These are phyloP conservation scores for Ganoderma sinense DNA, from an alignment of 1,284 basidiomycete genomes.

Conservation along the genomic window DNA sequence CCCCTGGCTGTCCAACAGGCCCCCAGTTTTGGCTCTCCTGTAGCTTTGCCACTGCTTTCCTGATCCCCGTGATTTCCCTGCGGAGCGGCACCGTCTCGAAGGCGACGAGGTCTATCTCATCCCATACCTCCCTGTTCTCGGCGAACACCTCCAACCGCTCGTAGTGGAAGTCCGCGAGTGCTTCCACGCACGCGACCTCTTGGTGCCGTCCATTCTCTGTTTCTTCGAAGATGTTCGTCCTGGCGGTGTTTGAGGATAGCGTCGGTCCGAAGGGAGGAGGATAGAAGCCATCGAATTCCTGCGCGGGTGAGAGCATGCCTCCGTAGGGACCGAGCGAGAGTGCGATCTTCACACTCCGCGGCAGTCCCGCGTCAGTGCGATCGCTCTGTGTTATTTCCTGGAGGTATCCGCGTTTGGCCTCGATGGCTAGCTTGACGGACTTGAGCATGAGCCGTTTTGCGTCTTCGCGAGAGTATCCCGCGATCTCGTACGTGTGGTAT, in stretches of 20 bases:
- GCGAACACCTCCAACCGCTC: conserved; percentile 66
- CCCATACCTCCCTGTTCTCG: conserved; percentile 58
- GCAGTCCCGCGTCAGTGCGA: neutral
- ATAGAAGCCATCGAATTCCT: conserved; percentile 80
- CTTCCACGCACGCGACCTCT: conserved; percentile 52
- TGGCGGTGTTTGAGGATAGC: conserved; percentile 40
- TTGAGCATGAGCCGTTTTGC: conserved; percentile 60
- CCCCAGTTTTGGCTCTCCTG: conserved; percentile 34
- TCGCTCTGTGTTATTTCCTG: conserved; percentile 26
- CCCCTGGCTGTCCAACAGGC: neutral
- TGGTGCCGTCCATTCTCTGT: conserved; percentile 34
- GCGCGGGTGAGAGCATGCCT: conserved; percentile 68
- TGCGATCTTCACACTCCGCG: conserved; percentile 52
- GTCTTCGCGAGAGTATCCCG: conserved; percentile 55
- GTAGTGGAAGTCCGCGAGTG: conserved; percentile 74
- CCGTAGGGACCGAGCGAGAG: conserved; percentile 82
- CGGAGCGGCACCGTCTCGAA: conserved; percentile 84
- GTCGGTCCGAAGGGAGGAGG: conserved; percentile 78
- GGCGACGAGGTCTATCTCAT: conserved; percentile 66
- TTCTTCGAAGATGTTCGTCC: conserved; percentile 53
- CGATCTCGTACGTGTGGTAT: conserved; percentile 57
- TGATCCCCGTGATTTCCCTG: conserved; percentile 72
- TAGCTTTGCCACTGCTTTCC: conserved; percentile 59
- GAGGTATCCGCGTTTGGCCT: conserved; percentile 50
- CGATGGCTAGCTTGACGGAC: conserved; percentile 59